Base-by-base conservation (phyloP, 345 rosid genomes). In the Melastoma malabathricum region DNA sequence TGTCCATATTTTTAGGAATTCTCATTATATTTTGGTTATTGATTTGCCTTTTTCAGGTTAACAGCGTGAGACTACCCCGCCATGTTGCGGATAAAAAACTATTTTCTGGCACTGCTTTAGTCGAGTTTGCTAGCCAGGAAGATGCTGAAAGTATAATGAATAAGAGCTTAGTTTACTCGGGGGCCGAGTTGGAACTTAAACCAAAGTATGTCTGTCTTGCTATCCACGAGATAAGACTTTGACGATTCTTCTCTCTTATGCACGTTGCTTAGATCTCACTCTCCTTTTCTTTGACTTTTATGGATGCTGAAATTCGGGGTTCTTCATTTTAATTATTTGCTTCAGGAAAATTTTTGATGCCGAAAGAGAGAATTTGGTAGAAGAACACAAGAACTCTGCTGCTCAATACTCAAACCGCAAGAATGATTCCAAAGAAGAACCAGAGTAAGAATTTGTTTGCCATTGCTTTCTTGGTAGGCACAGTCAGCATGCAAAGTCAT, bases 11-110 rank as follows among this genome's bases (percentile, higher is more conserved):
- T 1, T 43, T 57, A 18, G 9, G 38, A 10, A 10, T 29, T 45
- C 15, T 22, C 14, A 3, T 41, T n/a, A 5, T 44, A 3, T 45
- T 51, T 12, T 18, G 20, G 29, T 48, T 18, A 34, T 7, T 56
- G 46, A 1, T 16, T 31, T 10, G 5, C 46, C 14, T 46, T 0
- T 65, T 59, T 31, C 76, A 92, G 98, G 88, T 92, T 19, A 77
- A 75, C 53, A 87, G 97, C 59, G 82, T 92, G 71, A 87, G 97
- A 70, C 50, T 92, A 74, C 96, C 98, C 60, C 84, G 80, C 39
- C 97, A 79, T 75, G 76, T 79, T 15, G 87, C 73, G 43, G 87
- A 87, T 66, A 65, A 75, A n/a, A 34, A 81, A 75, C 55, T 74
- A 14, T 81, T 87, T 61, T 74, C 72, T 70, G 98, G 98, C 34